Evolutionary conservation across 148 eudicot genomes (phyloP), one percentile per base, ranked within the genome.

Genomic region (Silene uniflora): DNA sequence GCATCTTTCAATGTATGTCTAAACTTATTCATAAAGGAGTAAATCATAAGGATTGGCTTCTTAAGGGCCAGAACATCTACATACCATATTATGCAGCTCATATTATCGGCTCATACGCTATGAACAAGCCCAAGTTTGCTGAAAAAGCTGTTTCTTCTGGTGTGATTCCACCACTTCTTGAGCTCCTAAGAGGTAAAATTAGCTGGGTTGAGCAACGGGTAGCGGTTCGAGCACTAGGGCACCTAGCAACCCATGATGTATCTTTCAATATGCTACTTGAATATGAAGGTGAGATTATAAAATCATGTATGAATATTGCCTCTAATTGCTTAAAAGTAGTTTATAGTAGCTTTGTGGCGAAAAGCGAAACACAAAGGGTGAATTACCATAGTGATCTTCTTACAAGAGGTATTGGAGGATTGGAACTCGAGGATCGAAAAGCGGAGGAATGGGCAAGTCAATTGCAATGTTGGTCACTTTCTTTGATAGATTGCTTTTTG

Each of bases 401-500:
- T 4, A 89, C 98, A 29, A 87, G 98, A 86, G 98, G 96, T 21
- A 74, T 88, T 56, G 91, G 90, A 58, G 98, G 91, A 44, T 44
- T 82, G 4, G 91, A 87, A 35, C 79, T 89, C 47, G 93, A 93
- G 84, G 83, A 88, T 24, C 60, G 86, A 25, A 93, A 93, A 49
- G 98, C 92, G 5, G 98, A 91, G 82, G 93, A 91, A 81, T 93
- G 98, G 98, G 93, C 90, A 21, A 89, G 93, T 76, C 96, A 93
- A 72, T 80, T 89, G 4, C 98, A 91, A 63, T 87, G 93, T 66
- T 93, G 96, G 96, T 89, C 84, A 47, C 70, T 93, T 42, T 83
- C 85, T 78, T 83, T 93, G 67, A 60, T 93, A 29, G 90, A 89
- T 72, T 79, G 89, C 59, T 93, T 93, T 76, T 93, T 89, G 13